Percentiles rank a stretch among this genome's conserved stretches.
Evolutionary conservation across 148 eudicot genomes (phyloP).

Genomic region (Rhododendron henanense): DNA sequence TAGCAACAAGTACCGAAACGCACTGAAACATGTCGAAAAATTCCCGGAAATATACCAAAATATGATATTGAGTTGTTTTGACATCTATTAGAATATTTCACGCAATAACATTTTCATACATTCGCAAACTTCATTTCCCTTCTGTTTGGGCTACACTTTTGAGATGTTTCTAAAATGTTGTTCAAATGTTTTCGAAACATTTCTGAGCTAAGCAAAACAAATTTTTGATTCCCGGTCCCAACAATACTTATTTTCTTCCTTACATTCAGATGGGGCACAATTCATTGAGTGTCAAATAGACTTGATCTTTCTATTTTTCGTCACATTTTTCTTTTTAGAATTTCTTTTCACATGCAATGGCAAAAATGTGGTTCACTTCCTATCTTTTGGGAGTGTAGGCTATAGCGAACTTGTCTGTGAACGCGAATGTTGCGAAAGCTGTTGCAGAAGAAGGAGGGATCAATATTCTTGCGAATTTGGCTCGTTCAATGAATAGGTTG

Average conservation of each 20-base stretch:
- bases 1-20: background rate
- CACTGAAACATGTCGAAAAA: background rate
- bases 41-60: background rate
- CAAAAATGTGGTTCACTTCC: background rate
- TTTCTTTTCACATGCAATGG: background rate
- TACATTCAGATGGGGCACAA: background rate
- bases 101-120: background rate
- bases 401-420: conserved; percentile 93
- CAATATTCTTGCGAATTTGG: conserved; percentile 67
- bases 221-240: background rate
- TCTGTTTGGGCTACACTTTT: background rate
- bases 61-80: background rate
- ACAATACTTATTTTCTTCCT: background rate
- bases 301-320: background rate
- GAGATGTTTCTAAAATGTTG: background rate
- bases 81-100: background rate
- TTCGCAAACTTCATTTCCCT: background rate
- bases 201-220: background rate
- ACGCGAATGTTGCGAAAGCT: conserved; percentile 89
- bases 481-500: conserved; percentile 86
- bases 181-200: background rate
- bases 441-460: conserved; percentile 97
- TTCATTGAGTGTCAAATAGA: background rate
- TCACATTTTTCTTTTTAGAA: background rate
- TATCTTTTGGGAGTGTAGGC: conserved; percentile 46